These are phyloP conservation scores for Teratosphaeria pseudoeucalypti DNA, from an alignment of 2,329 filamentous ascomycete species.

Conservation along the genomic window DNA sequence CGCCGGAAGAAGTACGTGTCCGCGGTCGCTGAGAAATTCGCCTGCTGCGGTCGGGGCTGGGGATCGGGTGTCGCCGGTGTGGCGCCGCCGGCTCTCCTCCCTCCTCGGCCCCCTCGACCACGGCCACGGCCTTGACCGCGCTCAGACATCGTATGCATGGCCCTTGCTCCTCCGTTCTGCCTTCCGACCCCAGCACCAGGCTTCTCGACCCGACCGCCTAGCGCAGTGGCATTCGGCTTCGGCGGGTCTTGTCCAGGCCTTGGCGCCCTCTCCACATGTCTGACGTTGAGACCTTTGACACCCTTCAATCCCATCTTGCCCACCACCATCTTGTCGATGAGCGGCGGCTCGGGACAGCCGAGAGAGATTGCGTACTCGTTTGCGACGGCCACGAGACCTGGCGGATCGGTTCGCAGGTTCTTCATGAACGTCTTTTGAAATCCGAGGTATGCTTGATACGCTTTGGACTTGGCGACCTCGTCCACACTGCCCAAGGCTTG, in stretches of 20 bases:
- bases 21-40: not conserved
- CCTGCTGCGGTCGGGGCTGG: not conserved
- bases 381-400: constrained; percentile 31
- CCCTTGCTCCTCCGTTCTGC: not conserved
- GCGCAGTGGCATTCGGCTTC: not conserved
- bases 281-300: constrained; percentile 30
- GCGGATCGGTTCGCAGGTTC: constrained; percentile 30
- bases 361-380: constrained; percentile 35
- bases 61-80: not conserved
- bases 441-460: constrained; percentile 38
- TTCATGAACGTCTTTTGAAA: constrained; percentile 38
- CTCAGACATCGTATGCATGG: not conserved
- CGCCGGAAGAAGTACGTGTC: not conserved
- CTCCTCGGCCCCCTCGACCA: not conserved
- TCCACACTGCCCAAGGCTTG: constrained; percentile 27
- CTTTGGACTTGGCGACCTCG: constrained; percentile 31
- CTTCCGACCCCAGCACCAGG: not conserved
- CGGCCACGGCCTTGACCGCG: not conserved
- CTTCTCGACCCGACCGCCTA: not conserved
- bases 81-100: not conserved
- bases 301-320: constrained; percentile 41
- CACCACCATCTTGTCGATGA: constrained; percentile 35
- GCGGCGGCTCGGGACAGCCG: constrained; percentile 35
- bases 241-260: not conserved
- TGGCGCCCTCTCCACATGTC: not conserved